These are phyloP conservation scores for Austropuccinia psidii DNA, from an alignment of 1,284 basidiomycete species.

Conservation along the genomic window DNA sequence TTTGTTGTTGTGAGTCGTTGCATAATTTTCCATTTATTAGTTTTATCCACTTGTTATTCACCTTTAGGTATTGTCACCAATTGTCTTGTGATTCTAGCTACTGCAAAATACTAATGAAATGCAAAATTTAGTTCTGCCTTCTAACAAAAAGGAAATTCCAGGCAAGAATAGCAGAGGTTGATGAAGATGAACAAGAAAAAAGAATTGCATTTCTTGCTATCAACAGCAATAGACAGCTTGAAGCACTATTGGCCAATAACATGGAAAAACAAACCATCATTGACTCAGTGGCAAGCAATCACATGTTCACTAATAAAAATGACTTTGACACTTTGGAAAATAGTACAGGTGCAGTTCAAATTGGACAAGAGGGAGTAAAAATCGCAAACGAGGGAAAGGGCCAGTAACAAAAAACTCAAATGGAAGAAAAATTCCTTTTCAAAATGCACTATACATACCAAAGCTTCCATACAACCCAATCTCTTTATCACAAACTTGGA, in stretches of 20 bases:
- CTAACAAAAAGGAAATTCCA: not conserved
- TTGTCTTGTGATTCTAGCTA: not conserved
- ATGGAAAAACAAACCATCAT: no score
- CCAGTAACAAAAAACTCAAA: not conserved
- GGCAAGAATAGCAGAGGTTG: no score
- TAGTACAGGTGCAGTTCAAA: not conserved
- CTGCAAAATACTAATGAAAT: not conserved
- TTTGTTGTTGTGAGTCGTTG: no score
- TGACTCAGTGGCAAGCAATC: no score
- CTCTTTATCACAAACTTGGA: not conserved
- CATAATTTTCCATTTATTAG: no score
- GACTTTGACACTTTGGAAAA: slow-evolving; percentile 1
- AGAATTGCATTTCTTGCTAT: no score
- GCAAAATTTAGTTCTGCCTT: not conserved
- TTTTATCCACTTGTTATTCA: no score
- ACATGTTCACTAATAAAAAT: not conserved
- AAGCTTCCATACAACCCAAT: slow-evolving; percentile 14
- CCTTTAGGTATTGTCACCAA: not conserved
- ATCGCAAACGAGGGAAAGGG: slow-evolving; percentile 6
- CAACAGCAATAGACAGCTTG: not conserved
- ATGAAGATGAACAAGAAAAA: no score
- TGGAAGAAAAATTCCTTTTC: not conserved
- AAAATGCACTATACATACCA: slow-evolving; percentile 10
- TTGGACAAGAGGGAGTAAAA: slow-evolving; percentile 9
- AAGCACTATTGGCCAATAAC: no score